Evolutionary conservation across 1,284 basidiomycete genomes (phyloP), one percentile per base, ranked within the genome.

Genomic region (Apiotrichum sp.): DNA sequence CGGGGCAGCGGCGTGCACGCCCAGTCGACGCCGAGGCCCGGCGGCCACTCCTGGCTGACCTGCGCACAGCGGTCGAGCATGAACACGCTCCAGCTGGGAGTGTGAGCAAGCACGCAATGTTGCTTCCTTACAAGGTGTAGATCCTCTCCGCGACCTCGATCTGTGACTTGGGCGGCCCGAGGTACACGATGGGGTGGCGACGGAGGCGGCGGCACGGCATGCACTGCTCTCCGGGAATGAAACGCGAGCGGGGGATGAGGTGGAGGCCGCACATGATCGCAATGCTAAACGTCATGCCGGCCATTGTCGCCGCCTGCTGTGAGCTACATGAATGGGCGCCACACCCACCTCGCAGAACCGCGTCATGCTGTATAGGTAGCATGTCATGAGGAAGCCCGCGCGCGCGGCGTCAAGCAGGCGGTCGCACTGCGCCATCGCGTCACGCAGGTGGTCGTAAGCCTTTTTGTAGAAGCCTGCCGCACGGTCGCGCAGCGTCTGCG

Each of bases 61-160:
- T 57, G 38, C 3, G 57, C 50, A 13, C 52, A 42, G 11, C 57
- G 42, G 36, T 64, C 59, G 4, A 59, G 49, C 36, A 64, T 33
- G 11, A 57, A 53, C 10, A 64, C 39, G 8, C 57, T 55, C 62
- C 62, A 64, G 51, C 62, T 64, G 44, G 8, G 40, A 22, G 40
- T 39, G 46, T 42, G 34, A 55, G 50, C 42, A 3, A 22, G 36
- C 36, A 38, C 36, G 36, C 36, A 38, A 13, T 38, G n/a, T 14
- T 6, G 40, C 9, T 13, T n/a, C 50, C 62, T 56, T 44, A 64
- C 62, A 64, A 64, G 10, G 59, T 47, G 38, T 61, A 61, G 34
- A 64, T 59, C 4, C 59, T 31, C 14, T 64, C 62, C 8, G 59
- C 62, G 31, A 61, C 31, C 22, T 64, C 62, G 22, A 59, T 42